A percentile compares a stretch with the other conserved stretches of the same genome.
These are phyloP conservation scores for Saccharomycopsis fibuligera DNA, from an alignment of 805 yeast species.

Conservation along the genomic window DNA sequence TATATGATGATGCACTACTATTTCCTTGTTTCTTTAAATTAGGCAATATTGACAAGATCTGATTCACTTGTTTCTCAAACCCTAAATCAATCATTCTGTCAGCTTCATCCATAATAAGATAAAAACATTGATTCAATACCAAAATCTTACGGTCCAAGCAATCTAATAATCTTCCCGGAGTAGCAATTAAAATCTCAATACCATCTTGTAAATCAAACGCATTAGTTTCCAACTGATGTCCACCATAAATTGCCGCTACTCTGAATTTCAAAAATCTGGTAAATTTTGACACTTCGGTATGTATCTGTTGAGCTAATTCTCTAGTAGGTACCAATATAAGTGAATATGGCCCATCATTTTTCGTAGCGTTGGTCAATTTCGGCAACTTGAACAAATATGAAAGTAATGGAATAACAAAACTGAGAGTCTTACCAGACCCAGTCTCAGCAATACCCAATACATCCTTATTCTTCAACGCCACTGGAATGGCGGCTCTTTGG, in stretches of 20 bases:
- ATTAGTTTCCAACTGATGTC: conserved; percentile 77
- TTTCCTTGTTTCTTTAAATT: conserved; percentile 23
- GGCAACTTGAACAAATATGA: conserved; percentile 45
- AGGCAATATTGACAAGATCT: conserved; percentile 53
- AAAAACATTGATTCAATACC: conserved; percentile 53
- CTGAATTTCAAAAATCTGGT: conserved; percentile 32
- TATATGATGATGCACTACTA: conserved; percentile 12
- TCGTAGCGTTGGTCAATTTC: conserved; percentile 2
- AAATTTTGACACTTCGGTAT: conserved; percentile 54
- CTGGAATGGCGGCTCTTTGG: conserved; percentile 83
- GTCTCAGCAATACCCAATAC: conserved; percentile 91
- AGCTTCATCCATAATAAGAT: conserved; percentile 84
- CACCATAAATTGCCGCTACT: conserved; percentile 76
- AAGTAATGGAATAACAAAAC: conserved; percentile 70
- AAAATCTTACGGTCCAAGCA: conserved; percentile 64
- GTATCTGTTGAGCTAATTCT: conserved; percentile 87
- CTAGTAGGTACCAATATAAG: conserved; percentile 86
- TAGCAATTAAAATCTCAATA: conserved; percentile 80
- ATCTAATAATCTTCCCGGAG: conserved; percentile 89
- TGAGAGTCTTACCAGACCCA: conserved; percentile 91
- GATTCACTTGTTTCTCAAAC: conserved; percentile 71
- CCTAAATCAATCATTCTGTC: conserved; percentile 96
- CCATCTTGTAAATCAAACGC: conserved; percentile 52
- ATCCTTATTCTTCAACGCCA: conserved; percentile 53
- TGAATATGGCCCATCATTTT: conserved; percentile 65